Conservation (phyloP, 345 rosid genomes). For the Reutealis trisperma region DNA sequence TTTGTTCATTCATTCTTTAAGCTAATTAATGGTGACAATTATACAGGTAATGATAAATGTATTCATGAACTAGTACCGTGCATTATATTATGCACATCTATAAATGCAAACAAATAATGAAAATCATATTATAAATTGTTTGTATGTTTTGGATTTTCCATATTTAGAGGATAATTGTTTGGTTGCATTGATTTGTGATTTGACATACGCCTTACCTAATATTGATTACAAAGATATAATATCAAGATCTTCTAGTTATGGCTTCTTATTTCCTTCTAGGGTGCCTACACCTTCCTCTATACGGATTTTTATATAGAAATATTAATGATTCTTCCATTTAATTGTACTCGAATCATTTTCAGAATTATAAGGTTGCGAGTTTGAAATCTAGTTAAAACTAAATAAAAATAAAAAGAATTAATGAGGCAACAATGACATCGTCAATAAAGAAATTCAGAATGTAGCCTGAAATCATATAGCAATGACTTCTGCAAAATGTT, state of each 20-base stretch:
- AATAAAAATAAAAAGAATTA: no score
- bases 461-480: no score
- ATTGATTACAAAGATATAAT: neutral
- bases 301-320: no score
- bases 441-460: no score
- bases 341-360: no score
- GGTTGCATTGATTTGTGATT: neutral
- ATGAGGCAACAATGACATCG: no score
- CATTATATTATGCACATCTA: neutral
- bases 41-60: neutral
- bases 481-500: no score
- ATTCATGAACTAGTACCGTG: constrained; percentile 6
- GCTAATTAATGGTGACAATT: neutral
- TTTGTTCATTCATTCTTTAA: constrained; percentile 6
- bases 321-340: no score
- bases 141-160: neutral
- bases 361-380: no score
- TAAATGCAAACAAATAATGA: neutral
- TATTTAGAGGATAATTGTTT: neutral
- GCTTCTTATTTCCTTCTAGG: neutral
- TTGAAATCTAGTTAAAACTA: no score
- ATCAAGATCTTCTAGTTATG: no score
- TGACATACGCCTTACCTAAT: neutral
- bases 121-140: neutral
- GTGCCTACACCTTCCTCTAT: neutral